Evolutionary conservation across 2,329 filamentous ascomycete species (phyloP), one percentile per base, ranked within the genome.

Genomic region (Phaeosphaeriaceae sp.): DNA sequence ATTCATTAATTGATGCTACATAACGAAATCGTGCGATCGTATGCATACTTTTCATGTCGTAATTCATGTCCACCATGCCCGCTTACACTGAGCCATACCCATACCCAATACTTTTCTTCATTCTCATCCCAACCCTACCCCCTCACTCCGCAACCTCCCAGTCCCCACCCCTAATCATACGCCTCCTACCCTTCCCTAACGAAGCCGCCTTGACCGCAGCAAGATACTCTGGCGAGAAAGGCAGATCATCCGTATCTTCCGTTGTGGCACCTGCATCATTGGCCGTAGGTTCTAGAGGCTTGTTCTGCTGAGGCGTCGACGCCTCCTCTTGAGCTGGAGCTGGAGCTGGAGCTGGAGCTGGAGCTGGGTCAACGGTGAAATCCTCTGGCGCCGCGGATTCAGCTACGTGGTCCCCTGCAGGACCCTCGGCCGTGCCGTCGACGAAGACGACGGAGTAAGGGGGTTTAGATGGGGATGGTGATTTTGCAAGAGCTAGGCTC

Each of bases 391-490:
- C 51, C 3, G 58, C 62, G 2, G 64, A 58, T 10, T 48, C 25
- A 4, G 33, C 47, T 4, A 22, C 25, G 20, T 52, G 31, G 9
- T 59, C 53, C 17, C 50, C 42, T 5, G 25, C 51, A 2, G 61
- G 56, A 2, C 63, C 63, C 3, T 62, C 42, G 1, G 56, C 6
- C 4, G 54, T 63, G 24, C 64, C 64, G 10, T 65, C 64, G 3
- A 67, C 62, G 50, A 50, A 67, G n/a, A 65, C 62, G 4, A 61
- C 56, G 19, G 56, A 49, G 42, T 63, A 67, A 3, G 19, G 47
- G n/a, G 17, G 9, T 21, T 49, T 49, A 15, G 17, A 17, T 17
- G 48, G 41, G 36, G 11, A n/a, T 42, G 20, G n/a, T n/a, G n/a
- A n/a, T n/a, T n/a, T n/a, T n/a, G n/a, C n/a, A n/a, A n/a, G n/a